Conservation (phyloP, 139 green algal species). For the Chloropicon primus region DNA sequence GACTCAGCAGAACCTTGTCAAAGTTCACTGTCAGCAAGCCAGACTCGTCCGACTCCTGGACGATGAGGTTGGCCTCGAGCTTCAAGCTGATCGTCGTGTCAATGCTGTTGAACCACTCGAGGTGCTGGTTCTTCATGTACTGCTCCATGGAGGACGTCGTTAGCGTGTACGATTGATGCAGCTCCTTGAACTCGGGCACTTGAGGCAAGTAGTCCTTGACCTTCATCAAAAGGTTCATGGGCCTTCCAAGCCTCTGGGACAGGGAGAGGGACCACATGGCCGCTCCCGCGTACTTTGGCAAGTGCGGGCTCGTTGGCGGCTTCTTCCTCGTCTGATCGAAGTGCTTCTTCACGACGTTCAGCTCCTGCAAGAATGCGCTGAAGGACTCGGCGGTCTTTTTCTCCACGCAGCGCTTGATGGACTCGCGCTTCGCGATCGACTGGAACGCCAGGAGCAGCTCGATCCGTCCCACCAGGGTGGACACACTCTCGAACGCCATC, state of each 20-base stretch:
- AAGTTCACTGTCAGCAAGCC: slow-evolving; percentile 68
- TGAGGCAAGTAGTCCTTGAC: neutral
- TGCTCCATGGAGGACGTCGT: slow-evolving; percentile 55
- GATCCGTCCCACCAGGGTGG: neutral
- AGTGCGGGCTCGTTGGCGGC: slow-evolving; percentile 39
- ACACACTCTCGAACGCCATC: slow-evolving; percentile 38
- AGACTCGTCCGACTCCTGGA: slow-evolving; percentile 18
- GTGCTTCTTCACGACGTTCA: slow-evolving; percentile 57
- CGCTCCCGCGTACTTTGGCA: slow-evolving; percentile 51
- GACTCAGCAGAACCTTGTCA: slow-evolving; percentile 48
- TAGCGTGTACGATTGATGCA: slow-evolving; percentile 46
- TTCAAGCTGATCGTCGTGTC: slow-evolving; percentile 34
- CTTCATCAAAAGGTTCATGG: neutral
- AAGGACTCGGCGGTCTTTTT: slow-evolving; percentile 61
- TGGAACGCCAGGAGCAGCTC: slow-evolving; percentile 26
- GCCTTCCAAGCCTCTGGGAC: slow-evolving; percentile 10
- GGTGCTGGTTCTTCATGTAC: slow-evolving; percentile 61
- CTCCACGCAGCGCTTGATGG: slow-evolving; percentile 43
- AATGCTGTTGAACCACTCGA: slow-evolving; percentile 59
- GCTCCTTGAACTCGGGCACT: slow-evolving; percentile 40
- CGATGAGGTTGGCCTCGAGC: slow-evolving; percentile 48
- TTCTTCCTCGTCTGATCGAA: slow-evolving; percentile 46
- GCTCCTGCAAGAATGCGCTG: slow-evolving; percentile 47
- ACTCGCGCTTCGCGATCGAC: slow-evolving; percentile 51
- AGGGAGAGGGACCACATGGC: slow-evolving; percentile 32